phyloP scores from a whole-genome alignment of 768 basidiomycete genomes.

The Melanogaster broomeanus region DNA sequence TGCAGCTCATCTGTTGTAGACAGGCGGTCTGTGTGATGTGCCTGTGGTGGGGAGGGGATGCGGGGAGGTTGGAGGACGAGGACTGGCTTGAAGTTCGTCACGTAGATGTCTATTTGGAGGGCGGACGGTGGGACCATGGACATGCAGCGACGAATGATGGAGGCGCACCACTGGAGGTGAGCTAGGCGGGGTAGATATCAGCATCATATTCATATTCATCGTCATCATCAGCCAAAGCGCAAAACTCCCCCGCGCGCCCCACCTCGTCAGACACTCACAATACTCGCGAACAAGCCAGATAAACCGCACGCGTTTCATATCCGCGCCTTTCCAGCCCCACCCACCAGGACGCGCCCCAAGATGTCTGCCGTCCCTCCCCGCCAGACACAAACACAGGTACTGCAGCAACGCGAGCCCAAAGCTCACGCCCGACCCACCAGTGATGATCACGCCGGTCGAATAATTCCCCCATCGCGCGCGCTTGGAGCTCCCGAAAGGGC shows the following conservation, averaged over 20 bases:
- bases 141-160: constrained; percentile 62
- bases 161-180: constrained; percentile 77
- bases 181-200: constrained; percentile 37
- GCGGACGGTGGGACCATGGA: constrained; percentile 47
- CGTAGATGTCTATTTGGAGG: constrained; percentile 72
- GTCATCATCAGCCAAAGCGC: too few species aligned
- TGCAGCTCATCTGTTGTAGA: constrained; percentile 26
- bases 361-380: constrained; percentile 50
- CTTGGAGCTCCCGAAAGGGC: constrained; percentile 67
- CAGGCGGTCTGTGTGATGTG: constrained; percentile 9
- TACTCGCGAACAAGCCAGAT: constrained; percentile 80
- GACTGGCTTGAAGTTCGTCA: constrained; percentile 56
- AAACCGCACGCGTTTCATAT: constrained; percentile 61
- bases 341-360: constrained; percentile 50
- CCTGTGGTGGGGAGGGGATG: constrained; percentile 11
- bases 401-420: constrained; percentile 70
- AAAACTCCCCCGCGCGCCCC: too few species aligned
- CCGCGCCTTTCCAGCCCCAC: constrained; percentile 41
- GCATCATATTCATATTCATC: too few species aligned
- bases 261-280: constrained; percentile 57
- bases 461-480: constrained; percentile 60
- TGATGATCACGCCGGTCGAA: constrained; percentile 61
- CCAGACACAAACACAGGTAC: constrained; percentile 58
- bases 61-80: constrained; percentile 8
- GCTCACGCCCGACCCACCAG: constrained; percentile 76